Evolutionary conservation across 306 rosid species (phyloP), one percentile per base, ranked within the genome.

Genomic region (Cucurbita moschata): DNA sequence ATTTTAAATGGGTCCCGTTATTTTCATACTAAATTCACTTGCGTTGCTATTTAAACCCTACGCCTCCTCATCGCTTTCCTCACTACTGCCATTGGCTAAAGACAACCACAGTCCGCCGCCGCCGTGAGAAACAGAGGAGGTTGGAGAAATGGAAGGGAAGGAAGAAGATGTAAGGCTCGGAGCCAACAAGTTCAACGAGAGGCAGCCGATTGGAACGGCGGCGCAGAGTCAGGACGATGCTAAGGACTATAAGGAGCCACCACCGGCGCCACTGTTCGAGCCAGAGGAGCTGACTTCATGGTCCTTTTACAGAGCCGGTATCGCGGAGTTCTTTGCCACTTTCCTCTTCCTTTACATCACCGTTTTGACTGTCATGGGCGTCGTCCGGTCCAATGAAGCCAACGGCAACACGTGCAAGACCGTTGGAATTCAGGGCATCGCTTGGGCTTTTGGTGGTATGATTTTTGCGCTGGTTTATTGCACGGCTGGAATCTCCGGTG

Each of bases 381-480:
- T 83, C 1, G 30, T 16, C 1, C 39, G 77, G 10, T 11, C 71
- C 6, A 61, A 18, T 0, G 26, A 47, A 7, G 18, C 15, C 30
- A 79, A 53, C 37, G 61, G 5, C 0, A 54, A 0, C 43, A 88
- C 64, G 85, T 92, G 98, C 52, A 0, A 59, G 0, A 65, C 91
- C 0, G 98, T 92, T 26, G 98, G 89, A 18, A 81, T 86, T 52
- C 89, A 86, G 52, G 89, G 89, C 4, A 86, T 86, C 73, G 89
- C 89, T 62, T 92, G 96, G 98, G 88, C 98, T 26, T 92, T 92
- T 39, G 98, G 98, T 14, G 98, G 98, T 47, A 90, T 88, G 96
- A 92, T 92, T 82, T 92, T 92, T 62, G 91, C 96, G 39, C 90
- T 92, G 11, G 98, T 92, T 7, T 92, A 92, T 88, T 88, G 96